Conservation (phyloP, 108 stramenopile genomes). For the Parietichytrium sp. region DNA sequence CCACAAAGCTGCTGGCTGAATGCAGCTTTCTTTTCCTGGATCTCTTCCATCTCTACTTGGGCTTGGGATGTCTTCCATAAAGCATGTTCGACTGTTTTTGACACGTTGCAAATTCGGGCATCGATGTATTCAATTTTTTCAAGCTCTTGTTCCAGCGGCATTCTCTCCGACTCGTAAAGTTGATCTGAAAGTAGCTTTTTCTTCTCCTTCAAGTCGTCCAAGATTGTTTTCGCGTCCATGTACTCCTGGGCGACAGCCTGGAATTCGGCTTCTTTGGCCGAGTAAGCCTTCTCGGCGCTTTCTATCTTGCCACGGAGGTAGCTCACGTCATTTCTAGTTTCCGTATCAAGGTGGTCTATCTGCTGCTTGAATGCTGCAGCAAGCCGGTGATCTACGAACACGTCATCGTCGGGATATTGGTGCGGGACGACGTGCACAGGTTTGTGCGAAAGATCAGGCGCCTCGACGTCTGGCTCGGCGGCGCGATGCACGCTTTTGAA, state of each 20-base stretch:
- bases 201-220: background rate
- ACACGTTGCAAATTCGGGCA: background rate
- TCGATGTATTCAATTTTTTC: constrained; percentile 16
- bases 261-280: background rate
- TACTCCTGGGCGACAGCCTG: background rate
- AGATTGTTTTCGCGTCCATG: background rate
- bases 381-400: constrained; percentile 14
- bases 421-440: background rate
- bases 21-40: background rate
- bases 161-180: background rate
- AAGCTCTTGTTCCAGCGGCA: background rate
- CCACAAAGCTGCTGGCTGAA: background rate
- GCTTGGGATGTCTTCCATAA: constrained; percentile 23
- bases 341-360: constrained; percentile 25
- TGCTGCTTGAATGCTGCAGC: background rate
- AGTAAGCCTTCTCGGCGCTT: background rate
- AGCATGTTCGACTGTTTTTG: background rate
- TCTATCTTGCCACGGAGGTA: constrained; percentile 22
- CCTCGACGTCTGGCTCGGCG: background rate
- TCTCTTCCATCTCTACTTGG: constrained; percentile 19
- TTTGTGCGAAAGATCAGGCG: background rate
- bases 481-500: background rate
- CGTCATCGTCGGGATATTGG: background rate
- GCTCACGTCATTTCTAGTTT: background rate
- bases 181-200: background rate